A percentile compares a stretch with the other conserved stretches of the same genome.
Conservation (phyloP, 345 rosid species). For the Anacardium occidentale region DNA sequence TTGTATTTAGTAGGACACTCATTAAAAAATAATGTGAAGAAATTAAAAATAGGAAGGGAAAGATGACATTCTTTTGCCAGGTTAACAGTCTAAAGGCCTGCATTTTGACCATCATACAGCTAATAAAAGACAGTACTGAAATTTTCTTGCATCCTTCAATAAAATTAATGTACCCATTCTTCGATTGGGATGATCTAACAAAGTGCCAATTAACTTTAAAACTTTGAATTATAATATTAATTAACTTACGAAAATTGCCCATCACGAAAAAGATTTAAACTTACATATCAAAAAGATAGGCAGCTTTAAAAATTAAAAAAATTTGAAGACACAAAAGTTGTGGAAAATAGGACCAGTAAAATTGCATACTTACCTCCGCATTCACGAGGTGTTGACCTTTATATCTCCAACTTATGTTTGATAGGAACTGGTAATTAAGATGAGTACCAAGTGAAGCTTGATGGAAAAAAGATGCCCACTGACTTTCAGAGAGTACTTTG, state of each 20-base stretch:
- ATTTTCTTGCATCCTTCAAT: no score
- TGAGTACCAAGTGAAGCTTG: constrained; percentile 91
- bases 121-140: neutral
- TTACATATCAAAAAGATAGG: neutral
- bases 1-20: neutral
- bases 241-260: neutral
- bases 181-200: neutral
- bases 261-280: no score
- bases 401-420: constrained; percentile 39
- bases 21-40: neutral
- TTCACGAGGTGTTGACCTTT: constrained; percentile 27
- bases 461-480: constrained; percentile 93
- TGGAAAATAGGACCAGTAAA: neutral
- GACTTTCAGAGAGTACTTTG: constrained; percentile 64
- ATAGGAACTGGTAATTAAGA: constrained; percentile 57
- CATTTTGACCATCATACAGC: neutral
- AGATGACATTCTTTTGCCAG: neutral
- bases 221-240: no score
- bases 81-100: neutral
- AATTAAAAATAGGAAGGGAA: neutral
- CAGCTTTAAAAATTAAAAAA: neutral
- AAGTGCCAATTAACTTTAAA: no score
- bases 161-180: neutral
- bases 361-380: constrained; percentile 42
- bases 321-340: neutral